Base-by-base conservation (phyloP, 2,329 filamentous ascomycete genomes). In the Pyrenochaeta sp. region DNA sequence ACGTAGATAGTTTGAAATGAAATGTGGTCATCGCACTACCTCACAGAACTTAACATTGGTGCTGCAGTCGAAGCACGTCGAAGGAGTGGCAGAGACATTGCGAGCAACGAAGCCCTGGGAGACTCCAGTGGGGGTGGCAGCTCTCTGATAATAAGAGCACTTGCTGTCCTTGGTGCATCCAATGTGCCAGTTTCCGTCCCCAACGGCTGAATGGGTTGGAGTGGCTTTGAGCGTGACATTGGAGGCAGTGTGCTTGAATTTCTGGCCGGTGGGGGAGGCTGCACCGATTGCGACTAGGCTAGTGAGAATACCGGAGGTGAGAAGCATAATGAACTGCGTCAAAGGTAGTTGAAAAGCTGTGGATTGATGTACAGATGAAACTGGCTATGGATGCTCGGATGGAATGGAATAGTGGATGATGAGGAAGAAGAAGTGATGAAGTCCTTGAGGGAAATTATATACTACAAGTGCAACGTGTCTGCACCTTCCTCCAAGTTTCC, bases 341-440 rank as follows among this genome's bases (percentile, higher is more conserved):
- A 24, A 26, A 30, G 23, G 3, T 21, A 15, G 27, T 6, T 26
- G 11, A 19, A 11, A 20, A 24, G 8, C 21, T 3, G 21, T 32
- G 11, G 22, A 4, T 21, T 26, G n/a, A 23, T 31, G 35, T 21
- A 15, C 35, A 24, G 45, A 37, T 35, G 43, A 35, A 18, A 24
- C 41, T 39, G 43, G 34, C 31, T 46, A 35, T 36, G 13, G 34
- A 45, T 54, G 27, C 29, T 32, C 24, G 43, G 34, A 53, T 45
- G 42, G 41, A 31, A 23, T 48, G 44, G 41, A 38, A 32, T 29
- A 38, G 19, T 40, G 45, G 51, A 34, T 31, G 42, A 44, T 46
- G 40, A 34, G 23, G 32, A 43, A 42, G 44, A 50, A 43, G 39
- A 49, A 27, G 23, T 34, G 3, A n/a, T 26, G 34, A 48, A 44